phyloP scores from a whole-genome alignment of 139 green algal species.

The Coccomyxa sp. region DNA sequence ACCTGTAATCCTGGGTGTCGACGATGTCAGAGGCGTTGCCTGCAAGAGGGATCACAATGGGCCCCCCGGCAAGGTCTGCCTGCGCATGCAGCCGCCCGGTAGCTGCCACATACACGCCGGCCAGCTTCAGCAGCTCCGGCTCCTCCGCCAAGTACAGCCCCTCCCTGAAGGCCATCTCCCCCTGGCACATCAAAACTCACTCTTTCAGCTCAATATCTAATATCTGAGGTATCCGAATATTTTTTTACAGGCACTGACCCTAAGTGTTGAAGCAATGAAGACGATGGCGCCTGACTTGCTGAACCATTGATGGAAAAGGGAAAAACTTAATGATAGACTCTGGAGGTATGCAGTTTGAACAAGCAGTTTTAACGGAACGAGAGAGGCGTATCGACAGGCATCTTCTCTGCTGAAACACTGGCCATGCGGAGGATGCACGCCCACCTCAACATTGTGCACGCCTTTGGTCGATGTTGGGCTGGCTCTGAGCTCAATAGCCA shows the following conservation, averaged over 20 bases:
- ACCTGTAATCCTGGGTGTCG: background rate
- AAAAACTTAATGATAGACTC: background rate
- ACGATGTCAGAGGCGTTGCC: background rate
- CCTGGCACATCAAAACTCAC: slow-evolving; percentile 21
- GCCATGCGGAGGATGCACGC: background rate
- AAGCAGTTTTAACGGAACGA: background rate
- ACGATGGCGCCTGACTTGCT: background rate
- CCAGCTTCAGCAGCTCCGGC: slow-evolving; percentile 45
- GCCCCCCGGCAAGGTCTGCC: slow-evolving; percentile 15
- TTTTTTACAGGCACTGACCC: background rate
- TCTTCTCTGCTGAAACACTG: too few species aligned
- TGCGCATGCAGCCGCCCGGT: slow-evolving; percentile 35
- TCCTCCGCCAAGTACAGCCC: slow-evolving; percentile 46
- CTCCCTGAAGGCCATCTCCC: slow-evolving; percentile 60
- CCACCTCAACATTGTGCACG: slow-evolving; percentile 13
- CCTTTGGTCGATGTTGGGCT: background rate
- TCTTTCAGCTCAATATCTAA: background rate
- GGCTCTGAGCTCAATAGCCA: slow-evolving; percentile 7
- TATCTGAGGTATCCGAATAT: too few species aligned
- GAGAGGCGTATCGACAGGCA: background rate
- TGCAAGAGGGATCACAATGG: slow-evolving; percentile 5
- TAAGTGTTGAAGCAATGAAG: background rate
- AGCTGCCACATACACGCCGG: slow-evolving; percentile 45
- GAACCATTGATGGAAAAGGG: background rate
- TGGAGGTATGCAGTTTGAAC: background rate